Base-by-base conservation (phyloP, 2,329 filamentous ascomycete genomes). In the Sclerotinia borealis region DNA sequence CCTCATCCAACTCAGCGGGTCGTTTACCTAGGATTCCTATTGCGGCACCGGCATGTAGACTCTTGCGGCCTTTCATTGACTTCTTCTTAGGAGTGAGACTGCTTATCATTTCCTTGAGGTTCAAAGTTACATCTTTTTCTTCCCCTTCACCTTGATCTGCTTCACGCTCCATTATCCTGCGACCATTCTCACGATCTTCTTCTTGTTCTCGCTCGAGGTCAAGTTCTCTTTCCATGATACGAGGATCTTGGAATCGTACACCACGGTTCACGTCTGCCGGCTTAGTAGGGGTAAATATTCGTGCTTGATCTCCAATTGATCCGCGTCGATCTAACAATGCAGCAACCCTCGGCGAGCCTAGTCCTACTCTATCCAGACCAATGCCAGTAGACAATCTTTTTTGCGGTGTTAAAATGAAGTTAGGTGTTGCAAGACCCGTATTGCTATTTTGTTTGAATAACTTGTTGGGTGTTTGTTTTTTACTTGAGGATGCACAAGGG, bases 11-110 rank as follows among this genome's bases (percentile, higher is more conserved):
- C 74, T 93, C 90, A 17, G 77, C 77, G 0, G 90, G 90, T 54
- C 90, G 81, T 75, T 93, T 93, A 8, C 90, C 90, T 6, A 93
- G 79, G 25, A 93, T 76, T 0, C 90, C 90, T 66, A 79, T 85
- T 17, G 89, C 90, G 69, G 88, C 89, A 47, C 90, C 90, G 25
- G 91, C 85, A 67, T 90, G 87, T 56, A 93, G 79, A 72, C 90
- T 93, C 77, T 93, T 93, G 47, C 90, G 85, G 17, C 85, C 85
- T 63, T 81, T 85, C 8, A 90, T 69, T 7, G 77, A 75, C 61
- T 84, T 87, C 74, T 91, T 91, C 75, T 90, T 91, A 0, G 91
- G 90, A 29, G 89, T 92, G 66, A 93, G 79, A 63, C 85, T 89
- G 65, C 89, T 83, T 65, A 93, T 93, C 84, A 92, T 88, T 67